Conservation (phyloP, 352 stramenopile species). For the Phytophthora brassicae region DNA sequence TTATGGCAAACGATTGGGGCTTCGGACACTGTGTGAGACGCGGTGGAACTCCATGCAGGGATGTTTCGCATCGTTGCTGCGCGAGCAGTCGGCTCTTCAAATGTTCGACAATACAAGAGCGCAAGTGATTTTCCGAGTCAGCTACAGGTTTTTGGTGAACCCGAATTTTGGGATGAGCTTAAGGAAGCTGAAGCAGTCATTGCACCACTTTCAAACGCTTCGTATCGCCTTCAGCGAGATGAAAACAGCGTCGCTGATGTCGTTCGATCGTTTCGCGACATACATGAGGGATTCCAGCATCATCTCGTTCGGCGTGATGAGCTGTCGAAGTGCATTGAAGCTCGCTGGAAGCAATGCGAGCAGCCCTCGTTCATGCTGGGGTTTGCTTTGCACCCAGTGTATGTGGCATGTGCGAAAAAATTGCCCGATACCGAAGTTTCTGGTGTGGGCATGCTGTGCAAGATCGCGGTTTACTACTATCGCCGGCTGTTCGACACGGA, state of each 20-base stretch:
- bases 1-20: not conserved
- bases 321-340: too few species aligned
- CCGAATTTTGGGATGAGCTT: not conserved
- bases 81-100: not conserved
- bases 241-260: not conserved
- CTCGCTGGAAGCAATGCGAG: too few species aligned
- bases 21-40: not conserved
- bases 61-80: not conserved
- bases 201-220: not conserved
- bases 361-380: too few species aligned
- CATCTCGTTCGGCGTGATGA: too few species aligned
- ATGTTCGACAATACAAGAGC: not conserved
- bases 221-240: not conserved
- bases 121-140: not conserved
- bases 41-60: not conserved
- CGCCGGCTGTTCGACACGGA: too few species aligned
- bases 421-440: too few species aligned
- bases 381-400: too few species aligned
- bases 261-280: not conserved
- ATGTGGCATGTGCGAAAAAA: too few species aligned
- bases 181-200: conserved; percentile 8
- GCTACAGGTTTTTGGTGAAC: conserved; percentile 1
- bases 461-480: too few species aligned
- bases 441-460: too few species aligned
- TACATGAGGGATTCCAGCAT: not conserved